Evolutionary conservation across 2,329 filamentous ascomycete genomes (phyloP), one percentile per base, ranked within the genome.

Genomic region (Amauroascus niger): DNA sequence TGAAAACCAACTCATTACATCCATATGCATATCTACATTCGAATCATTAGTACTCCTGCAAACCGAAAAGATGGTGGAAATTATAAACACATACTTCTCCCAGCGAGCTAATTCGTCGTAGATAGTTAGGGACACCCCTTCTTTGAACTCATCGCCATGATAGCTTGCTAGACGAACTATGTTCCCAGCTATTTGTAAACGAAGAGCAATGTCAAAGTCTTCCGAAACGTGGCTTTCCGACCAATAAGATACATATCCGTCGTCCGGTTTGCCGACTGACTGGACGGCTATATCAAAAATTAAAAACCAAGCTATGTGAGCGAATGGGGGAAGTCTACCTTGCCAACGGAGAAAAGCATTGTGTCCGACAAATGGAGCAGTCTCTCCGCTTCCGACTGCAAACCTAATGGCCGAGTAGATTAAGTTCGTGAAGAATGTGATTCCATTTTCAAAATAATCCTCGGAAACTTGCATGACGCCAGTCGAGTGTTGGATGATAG

Each of bases 71-170:
- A 39, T 5, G 37, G 14, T 18, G 22, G 2, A 7, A 3, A 14
- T 8, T 20, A n/a, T 43, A 8, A 22, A 89, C 1, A 87, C 87
- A 39, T 63, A 64, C 70, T 91, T 91, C 65, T 91, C 87, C 87
- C 87, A 91, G 54, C 87, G 83, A 1, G 86, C 84, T 56, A 91
- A 76, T 68, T 91, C 87, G 68, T 91, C 87, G 65, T 91, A 89
- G 8, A 91, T 86, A 0, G 87, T 91, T 54, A 91, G 74, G 1
- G 87, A 90, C 52, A 91, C 87, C 59, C 87, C 87, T 66, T 91
- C 87, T 62, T 87, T 81, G 70, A 88, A 88, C 6, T 80, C 84
- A 4, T 81, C 78, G 33, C 79, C 78, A 52, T 83, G 80, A 69
- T 87, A 88, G 0, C 82, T 78, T 9, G 79, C 85, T 0, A 88